These are phyloP conservation scores for Dactylis glomerata DNA, from an alignment of 176 grass and related monocot species.

Conservation along the genomic window DNA sequence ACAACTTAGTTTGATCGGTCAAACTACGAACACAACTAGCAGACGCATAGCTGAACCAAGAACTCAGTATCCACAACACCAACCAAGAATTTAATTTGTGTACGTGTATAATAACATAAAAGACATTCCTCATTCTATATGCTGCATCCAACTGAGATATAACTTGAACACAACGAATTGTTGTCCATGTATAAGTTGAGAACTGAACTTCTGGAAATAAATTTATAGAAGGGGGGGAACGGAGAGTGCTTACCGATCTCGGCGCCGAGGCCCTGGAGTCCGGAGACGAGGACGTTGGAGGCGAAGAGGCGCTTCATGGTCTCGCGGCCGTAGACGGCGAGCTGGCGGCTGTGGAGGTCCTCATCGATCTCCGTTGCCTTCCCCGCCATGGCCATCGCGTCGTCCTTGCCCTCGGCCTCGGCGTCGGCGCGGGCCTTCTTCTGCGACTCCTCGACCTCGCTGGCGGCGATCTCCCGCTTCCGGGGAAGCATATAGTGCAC, in stretches of 20 bases:
- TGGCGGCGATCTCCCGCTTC: conserved; percentile 49
- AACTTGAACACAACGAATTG: not conserved
- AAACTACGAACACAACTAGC: not conserved
- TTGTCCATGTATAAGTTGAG: not conserved
- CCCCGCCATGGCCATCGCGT: conserved; percentile 21
- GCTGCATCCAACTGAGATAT: not conserved
- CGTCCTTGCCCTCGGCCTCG: not conserved
- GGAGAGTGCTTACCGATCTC: conserved; percentile 49
- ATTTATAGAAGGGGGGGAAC: not conserved
- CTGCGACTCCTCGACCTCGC: conserved; percentile 52
- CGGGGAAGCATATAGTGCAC: conserved; percentile 76
- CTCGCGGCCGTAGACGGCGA: conserved; percentile 39
- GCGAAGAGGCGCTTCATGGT: conserved; percentile 84
- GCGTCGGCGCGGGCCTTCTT: conserved; percentile 44
- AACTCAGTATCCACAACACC: not conserved
- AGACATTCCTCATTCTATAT: not conserved
- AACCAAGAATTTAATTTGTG: not conserved
- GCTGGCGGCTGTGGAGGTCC: conserved; percentile 31
- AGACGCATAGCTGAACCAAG: not conserved
- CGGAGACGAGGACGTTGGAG: conserved; percentile 74
- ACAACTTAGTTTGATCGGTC: not conserved
- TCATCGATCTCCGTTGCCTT: conserved; percentile 23
- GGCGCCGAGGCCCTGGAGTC: conserved; percentile 62
- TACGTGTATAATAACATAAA: not conserved
- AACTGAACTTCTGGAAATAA: not conserved